Percentiles rank a stretch among this genome's conserved stretches.
phyloP scores from a whole-genome alignment of 163 green algal species.

The Chloroidium sp. region DNA sequence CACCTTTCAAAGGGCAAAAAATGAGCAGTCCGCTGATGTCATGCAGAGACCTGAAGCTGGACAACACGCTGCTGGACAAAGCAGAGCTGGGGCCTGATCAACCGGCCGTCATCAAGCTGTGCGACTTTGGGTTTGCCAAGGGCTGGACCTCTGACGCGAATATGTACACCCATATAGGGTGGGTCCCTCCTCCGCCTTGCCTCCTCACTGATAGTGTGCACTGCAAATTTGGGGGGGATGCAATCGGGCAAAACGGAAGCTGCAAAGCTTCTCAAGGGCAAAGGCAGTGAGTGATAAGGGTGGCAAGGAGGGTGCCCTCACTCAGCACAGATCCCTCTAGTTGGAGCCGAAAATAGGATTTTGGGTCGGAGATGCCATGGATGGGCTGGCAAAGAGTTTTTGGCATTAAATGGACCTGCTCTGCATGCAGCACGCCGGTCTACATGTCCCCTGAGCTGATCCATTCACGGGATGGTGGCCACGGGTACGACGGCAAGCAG shows the following conservation, averaged over 20 bases:
- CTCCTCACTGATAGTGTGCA: not conserved
- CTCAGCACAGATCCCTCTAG: too few relatives aligned
- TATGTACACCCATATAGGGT: not conserved
- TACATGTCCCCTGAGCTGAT: constrained; percentile 89
- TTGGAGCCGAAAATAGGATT: too few relatives aligned
- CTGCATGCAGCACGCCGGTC: constrained; percentile 58
- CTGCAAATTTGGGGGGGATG: too few relatives aligned
- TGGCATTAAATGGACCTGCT: not conserved
- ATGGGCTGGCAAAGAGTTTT: too few relatives aligned
- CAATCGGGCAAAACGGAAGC: too few relatives aligned
- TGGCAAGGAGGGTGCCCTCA: too few relatives aligned
- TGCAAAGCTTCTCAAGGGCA: too few relatives aligned
- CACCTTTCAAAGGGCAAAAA: not conserved
- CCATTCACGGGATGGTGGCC: constrained; percentile 36
- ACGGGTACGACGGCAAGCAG: constrained; percentile 58
- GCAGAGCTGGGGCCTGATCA: constrained; percentile 13
- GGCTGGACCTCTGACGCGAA: constrained; percentile 39
- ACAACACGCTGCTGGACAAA: constrained; percentile 78
- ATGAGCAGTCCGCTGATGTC: too few relatives aligned
- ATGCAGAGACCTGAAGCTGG: constrained; percentile 80
- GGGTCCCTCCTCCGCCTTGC: not conserved
- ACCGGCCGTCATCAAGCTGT: constrained; percentile 80
- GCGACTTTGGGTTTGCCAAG: constrained; percentile 95
- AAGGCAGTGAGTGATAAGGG: too few relatives aligned
- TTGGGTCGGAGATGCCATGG: too few relatives aligned